phyloP scores from a whole-genome alignment of 2,329 filamentous ascomycete species.

The Microascus cirrosus region DNA sequence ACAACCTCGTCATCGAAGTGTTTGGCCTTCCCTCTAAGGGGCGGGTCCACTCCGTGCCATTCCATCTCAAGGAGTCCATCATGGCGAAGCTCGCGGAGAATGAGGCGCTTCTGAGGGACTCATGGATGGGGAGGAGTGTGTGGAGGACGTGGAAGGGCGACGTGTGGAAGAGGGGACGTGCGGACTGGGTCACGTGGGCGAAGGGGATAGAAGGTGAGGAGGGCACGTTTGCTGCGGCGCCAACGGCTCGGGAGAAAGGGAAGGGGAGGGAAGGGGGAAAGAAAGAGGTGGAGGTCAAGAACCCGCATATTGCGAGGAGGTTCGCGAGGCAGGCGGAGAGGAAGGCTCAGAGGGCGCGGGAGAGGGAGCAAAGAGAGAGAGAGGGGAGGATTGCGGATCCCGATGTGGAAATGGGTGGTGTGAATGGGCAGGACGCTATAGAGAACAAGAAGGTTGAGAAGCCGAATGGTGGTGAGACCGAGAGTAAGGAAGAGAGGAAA shows the following conservation, averaged over 20 bases:
- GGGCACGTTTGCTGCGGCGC: conserved; percentile 1
- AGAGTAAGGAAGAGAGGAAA: background rate
- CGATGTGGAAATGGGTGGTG: background rate
- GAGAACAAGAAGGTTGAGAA: background rate
- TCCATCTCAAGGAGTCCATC: conserved; percentile 46
- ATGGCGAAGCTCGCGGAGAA: conserved; percentile 35
- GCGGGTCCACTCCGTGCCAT: conserved; percentile 33
- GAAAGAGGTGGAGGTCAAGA: background rate
- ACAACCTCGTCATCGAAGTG: conserved; percentile 38
- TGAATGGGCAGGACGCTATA: background rate
- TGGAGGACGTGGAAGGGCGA: conserved; percentile 50
- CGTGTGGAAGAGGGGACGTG: conserved; percentile 38
- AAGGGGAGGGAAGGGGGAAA: background rate
- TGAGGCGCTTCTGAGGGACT: conserved; percentile 38
- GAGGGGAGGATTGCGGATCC: background rate
- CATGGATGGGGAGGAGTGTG: conserved; percentile 42
- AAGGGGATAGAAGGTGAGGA: conserved; percentile 24
- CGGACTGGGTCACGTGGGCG: conserved; percentile 46
- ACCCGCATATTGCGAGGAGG: conserved; percentile 4
- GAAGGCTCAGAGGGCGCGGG: conserved; percentile 1
- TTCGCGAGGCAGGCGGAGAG: conserved; percentile 3
- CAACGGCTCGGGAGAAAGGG: background rate
- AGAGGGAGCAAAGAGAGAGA: background rate
- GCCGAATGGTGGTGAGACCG: background rate
- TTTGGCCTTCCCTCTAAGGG: conserved; percentile 37